These are phyloP conservation scores for Pseudoperonospora humuli DNA, from an alignment of 352 stramenopile genomes.

Conservation along the genomic window DNA sequence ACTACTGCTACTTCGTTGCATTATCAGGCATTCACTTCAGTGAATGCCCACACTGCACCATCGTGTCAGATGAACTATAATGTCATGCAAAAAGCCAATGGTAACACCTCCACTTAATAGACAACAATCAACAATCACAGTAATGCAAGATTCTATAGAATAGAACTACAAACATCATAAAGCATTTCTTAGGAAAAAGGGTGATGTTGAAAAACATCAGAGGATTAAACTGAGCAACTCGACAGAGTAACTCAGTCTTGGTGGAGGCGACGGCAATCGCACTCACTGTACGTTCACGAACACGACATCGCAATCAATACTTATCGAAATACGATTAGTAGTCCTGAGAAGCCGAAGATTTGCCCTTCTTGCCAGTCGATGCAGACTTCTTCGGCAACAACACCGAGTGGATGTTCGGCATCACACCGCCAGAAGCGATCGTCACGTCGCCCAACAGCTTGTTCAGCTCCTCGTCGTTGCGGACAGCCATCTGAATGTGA, in stretches of 20 bases:
- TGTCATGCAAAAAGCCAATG: too few relatives aligned
- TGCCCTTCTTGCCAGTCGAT: constrained; percentile 42
- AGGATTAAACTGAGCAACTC: constrained; percentile 14
- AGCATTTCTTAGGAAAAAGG: constrained; percentile 21
- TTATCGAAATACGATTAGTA: constrained; percentile 73
- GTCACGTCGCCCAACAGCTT: constrained; percentile 91
- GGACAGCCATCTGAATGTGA: constrained; percentile 94
- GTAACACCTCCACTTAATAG: too few relatives aligned
- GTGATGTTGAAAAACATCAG: constrained; percentile 42
- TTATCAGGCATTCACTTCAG: too few relatives aligned
- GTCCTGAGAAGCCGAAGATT: constrained; percentile 45
- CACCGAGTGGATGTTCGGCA: constrained; percentile 94
- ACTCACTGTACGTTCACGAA: too few relatives aligned
- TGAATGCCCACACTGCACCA: too few relatives aligned
- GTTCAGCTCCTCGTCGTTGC: constrained; percentile 93
- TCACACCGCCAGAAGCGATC: constrained; percentile 92
- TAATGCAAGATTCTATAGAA: too few relatives aligned
- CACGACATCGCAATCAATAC: constrained; percentile 91
- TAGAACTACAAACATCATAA: too few relatives aligned
- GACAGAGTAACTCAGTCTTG: constrained; percentile 28
- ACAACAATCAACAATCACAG: too few relatives aligned
- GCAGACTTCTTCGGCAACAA: constrained; percentile 83
- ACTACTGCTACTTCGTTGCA: too few relatives aligned
- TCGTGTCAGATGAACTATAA: too few relatives aligned
- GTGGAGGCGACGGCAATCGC: constrained; percentile 38